Percentiles rank a stretch among this genome's conserved stretches.
Evolutionary conservation across 2,329 filamentous ascomycete genomes (phyloP).

Genomic region (Cladorrhinum sp.): DNA sequence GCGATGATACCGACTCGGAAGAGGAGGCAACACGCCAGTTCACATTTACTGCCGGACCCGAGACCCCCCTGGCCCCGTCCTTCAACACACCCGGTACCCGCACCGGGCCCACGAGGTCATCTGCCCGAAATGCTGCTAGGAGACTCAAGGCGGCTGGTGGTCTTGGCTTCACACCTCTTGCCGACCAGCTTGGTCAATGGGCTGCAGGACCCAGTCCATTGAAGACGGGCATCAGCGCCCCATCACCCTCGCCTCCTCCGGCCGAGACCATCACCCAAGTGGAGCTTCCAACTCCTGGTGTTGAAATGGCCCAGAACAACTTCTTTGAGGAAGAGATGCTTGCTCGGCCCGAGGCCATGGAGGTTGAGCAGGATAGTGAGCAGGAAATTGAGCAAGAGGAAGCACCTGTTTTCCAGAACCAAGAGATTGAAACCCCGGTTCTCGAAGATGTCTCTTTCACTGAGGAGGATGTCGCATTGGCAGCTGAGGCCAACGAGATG

Average conservation of each 20-base stretch:
- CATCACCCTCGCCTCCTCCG: conserved; percentile 25
- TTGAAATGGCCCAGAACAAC: conserved; percentile 40
- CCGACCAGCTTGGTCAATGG: conserved; percentile 61
- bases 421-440: conserved; percentile 33
- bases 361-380: conserved; percentile 32
- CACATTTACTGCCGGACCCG: conserved; percentile 33
- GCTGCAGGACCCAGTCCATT: conserved; percentile 53
- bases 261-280: conserved; percentile 23
- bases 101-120: conserved; percentile 5
- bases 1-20: conserved; percentile 45
- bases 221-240: conserved; percentile 34
- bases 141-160: conserved; percentile 18
- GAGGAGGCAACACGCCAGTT: conserved; percentile 42
- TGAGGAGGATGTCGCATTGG: conserved; percentile 56
- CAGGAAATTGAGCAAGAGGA: conserved; percentile 35
- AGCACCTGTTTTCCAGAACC: conserved; percentile 29
- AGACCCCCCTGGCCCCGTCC: conserved; percentile 42
- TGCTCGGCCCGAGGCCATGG: conserved; percentile 30
- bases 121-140: conserved; percentile 31
- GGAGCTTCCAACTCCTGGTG: conserved; percentile 11
- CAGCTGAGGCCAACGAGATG: conserved; percentile 58
- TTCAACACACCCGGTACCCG: conserved; percentile 22
- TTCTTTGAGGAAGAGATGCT: conserved; percentile 64
- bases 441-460: conserved; percentile 49
- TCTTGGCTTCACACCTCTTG: conserved; percentile 63